A percentile compares a stretch with the other conserved stretches of the same genome.
Evolutionary conservation across 2,329 filamentous ascomycete genomes (phyloP).

Genomic region (Penicillium nordicum): DNA sequence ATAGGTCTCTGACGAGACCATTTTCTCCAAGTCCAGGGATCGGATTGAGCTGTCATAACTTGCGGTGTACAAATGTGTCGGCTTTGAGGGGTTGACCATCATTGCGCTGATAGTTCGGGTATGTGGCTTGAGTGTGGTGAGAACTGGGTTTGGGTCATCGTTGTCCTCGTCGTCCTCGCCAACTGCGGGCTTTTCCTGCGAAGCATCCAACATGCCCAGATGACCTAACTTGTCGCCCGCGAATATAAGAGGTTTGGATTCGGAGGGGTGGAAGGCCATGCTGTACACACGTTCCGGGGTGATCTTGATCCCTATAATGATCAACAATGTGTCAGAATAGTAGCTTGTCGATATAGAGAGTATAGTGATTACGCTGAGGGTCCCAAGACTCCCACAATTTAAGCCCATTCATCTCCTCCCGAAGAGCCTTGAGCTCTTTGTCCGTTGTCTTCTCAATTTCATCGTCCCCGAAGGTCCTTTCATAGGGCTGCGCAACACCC

Average conservation of each 20-base stretch:
- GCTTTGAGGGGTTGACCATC: slow-evolving; percentile 68
- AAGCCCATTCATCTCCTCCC: slow-evolving; percentile 73
- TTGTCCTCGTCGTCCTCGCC: slow-evolving; percentile 66
- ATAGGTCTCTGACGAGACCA: slow-evolving; percentile 75
- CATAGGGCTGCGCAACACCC: slow-evolving; percentile 71
- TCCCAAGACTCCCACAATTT: slow-evolving; percentile 79
- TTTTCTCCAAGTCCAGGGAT: slow-evolving; percentile 77
- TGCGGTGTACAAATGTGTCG: slow-evolving; percentile 73
- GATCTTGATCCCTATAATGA: slow-evolving; percentile 72
- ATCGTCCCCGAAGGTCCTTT: slow-evolving; percentile 80
- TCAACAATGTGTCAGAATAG: background rate
- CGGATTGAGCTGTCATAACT: slow-evolving; percentile 94
- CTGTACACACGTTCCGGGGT: slow-evolving; percentile 84
- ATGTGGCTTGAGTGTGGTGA: slow-evolving; percentile 87
- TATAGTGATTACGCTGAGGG: slow-evolving; percentile 62
- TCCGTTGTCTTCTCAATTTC: slow-evolving; percentile 77
- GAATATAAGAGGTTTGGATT: slow-evolving; percentile 83
- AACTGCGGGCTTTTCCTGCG: slow-evolving; percentile 46
- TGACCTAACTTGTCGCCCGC: slow-evolving; percentile 92
- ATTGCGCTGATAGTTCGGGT: slow-evolving; percentile 84
- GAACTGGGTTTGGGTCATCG: slow-evolving; percentile 66
- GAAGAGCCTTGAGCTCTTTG: slow-evolving; percentile 67
- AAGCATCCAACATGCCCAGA: slow-evolving; percentile 82
- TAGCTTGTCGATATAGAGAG: no score
- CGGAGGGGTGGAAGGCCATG: slow-evolving; percentile 81